Evolutionary conservation across 345 rosid species (phyloP).

Genomic region (Salix purpurea): DNA sequence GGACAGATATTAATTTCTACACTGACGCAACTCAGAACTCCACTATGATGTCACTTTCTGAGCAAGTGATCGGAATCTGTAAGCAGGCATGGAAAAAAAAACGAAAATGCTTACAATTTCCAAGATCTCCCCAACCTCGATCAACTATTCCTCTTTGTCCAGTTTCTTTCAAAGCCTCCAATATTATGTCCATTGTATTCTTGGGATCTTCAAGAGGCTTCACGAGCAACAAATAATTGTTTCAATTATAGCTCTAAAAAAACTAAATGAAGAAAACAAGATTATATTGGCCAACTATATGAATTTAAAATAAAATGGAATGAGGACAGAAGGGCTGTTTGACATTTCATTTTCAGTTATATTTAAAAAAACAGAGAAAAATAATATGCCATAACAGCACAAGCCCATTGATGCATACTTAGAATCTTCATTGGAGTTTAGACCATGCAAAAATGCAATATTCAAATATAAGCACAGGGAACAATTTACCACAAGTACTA

Average conservation of each 20-base stretch:
- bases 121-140: conserved; percentile 96
- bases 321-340: neutral
- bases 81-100: neutral
- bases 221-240: conserved; percentile 20
- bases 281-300: neutral
- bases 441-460: neutral
- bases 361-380: neutral
- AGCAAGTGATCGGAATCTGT: neutral
- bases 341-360: neutral
- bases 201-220: conserved; percentile 93
- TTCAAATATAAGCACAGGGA: neutral
- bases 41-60: neutral
- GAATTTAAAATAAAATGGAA: neutral
- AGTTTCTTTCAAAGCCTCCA: conserved; percentile 78
- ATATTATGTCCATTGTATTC: conserved; percentile 64
- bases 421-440: neutral
- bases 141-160: conserved; percentile 91
- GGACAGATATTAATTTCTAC: neutral
- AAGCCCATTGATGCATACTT: neutral
- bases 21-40: neutral
- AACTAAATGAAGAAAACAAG: neutral
- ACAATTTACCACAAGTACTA: neutral
- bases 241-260: conserved; percentile 5
- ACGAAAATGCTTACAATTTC: conserved; percentile 55
- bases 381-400: neutral